These are phyloP conservation scores for Moesziomyces globuligerus DNA, from an alignment of 1,284 basidiomycete genomes.

Conservation along the genomic window DNA sequence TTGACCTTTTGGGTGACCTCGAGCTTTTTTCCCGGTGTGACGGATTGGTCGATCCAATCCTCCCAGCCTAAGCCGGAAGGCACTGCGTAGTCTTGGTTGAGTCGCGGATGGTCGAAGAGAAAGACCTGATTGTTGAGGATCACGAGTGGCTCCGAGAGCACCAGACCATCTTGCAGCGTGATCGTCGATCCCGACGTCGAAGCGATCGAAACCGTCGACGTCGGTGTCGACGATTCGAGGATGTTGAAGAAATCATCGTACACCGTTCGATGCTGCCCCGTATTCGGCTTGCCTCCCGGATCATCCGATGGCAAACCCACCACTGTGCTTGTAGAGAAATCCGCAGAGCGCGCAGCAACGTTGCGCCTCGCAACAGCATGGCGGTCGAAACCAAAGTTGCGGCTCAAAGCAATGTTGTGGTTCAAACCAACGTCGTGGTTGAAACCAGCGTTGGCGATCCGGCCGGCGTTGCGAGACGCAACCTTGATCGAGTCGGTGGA, in stretches of 20 bases:
- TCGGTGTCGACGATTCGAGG: slow-evolving; percentile 23
- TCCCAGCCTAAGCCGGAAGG: slow-evolving; percentile 68
- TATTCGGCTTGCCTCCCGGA: slow-evolving; percentile 58
- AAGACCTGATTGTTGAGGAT: slow-evolving; percentile 84
- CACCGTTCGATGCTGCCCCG: slow-evolving; percentile 52
- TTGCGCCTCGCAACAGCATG: too few relatives aligned
- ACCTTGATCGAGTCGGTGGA: too few relatives aligned
- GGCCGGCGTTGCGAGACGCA: too few relatives aligned
- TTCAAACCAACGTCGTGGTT: too few relatives aligned
- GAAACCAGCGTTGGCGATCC: too few relatives aligned
- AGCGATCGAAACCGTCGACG: slow-evolving; percentile 20
- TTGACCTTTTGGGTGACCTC: slow-evolving; percentile 22
- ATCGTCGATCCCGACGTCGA: slow-evolving; percentile 41
- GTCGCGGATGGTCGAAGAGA: slow-evolving; percentile 84
- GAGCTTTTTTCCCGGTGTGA: slow-evolving; percentile 13
- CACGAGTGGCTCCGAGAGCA: slow-evolving; percentile 80
- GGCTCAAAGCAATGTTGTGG: too few relatives aligned
- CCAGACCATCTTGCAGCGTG: slow-evolving; percentile 72
- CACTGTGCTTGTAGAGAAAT: background rate
- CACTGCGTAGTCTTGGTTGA: slow-evolving; percentile 59
- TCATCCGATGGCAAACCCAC: slow-evolving; percentile 37
- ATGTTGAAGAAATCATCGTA: slow-evolving; percentile 64
- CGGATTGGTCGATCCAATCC: slow-evolving; percentile 75
- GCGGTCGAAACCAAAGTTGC: too few relatives aligned
- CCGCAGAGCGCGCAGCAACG: background rate